Base-by-base conservation (phyloP, 495 filamentous ascomycete species). In the Talaromyces proteolyticus region DNA sequence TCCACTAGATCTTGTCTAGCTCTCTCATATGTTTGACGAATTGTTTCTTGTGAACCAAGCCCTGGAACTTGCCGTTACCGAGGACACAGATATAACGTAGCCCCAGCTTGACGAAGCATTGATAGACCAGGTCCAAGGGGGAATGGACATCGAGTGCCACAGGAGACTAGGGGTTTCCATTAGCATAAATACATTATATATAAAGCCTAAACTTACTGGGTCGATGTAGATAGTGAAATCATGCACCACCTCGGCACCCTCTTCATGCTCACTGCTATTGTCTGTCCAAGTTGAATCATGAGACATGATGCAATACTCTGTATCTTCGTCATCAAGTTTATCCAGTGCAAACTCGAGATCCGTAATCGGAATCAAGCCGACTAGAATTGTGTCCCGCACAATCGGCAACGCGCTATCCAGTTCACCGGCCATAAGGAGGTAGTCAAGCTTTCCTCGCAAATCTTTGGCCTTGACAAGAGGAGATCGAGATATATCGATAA, bases 281-380 rank as follows among this genome's bases (percentile, higher is more conserved):
- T 80, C 75, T 14, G 76, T 78, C 58, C 74, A 76, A 0, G 69
- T 66, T 1, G 72, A 60, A 55, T 80, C 80, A 12, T 82, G 70
- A 3, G 81, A 73, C 93, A 98, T 98, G 43, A 95, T 68, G 60
- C 92, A 96, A 4, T 87, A 56, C 16, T 75, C 82, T 17, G 78
- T 76, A 2, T 82, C 80, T 55, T 95, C 90, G 45, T 87, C 76
- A 0, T 78, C 76, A 2, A 98, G 78, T 38, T 79, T 83, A 57
- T 98, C 93, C 6, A 98, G 71, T 2, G 88, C 93, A 60, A 89
- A 98, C 61, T 97, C 92, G 10, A 98, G 78, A 63, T 98, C 93
- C 0, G 93, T 92, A 1, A 88, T 92, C 0, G 93, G 91, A 40
- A 98, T 96, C 39, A 98, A 70, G 4, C 93, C 93, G 20, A 91